phyloP scores from a whole-genome alignment of 768 basidiomycete species.

The Leucosporidium creatinivorum region DNA sequence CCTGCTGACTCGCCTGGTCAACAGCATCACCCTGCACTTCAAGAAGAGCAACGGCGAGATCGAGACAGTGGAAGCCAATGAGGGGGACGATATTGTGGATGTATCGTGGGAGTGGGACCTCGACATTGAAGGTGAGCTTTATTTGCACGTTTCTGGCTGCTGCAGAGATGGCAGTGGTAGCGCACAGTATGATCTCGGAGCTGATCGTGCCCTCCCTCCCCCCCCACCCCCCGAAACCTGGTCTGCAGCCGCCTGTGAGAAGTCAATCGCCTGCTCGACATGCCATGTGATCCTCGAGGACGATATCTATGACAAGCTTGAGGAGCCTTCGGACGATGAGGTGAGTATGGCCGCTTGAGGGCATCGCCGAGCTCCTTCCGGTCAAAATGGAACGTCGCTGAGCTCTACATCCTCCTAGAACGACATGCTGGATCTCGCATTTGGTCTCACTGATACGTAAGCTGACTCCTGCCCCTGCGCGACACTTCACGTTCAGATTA shows the following conservation, averaged over 20 bases:
- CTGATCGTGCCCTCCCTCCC: background rate
- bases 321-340: conserved; percentile 94
- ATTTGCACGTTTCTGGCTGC: background rate
- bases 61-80: conserved; percentile 85
- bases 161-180: background rate
- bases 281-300: conserved; percentile 84
- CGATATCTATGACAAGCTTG: conserved; percentile 74
- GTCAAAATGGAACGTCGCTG: background rate
- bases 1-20: background rate
- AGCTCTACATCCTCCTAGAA: background rate
- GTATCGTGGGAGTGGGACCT: conserved; percentile 93
- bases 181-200: background rate
- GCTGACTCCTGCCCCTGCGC: conserved; percentile 13
- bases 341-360: background rate
- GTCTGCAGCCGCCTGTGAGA: background rate
- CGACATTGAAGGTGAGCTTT: conserved; percentile 74
- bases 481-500: too few relatives aligned
- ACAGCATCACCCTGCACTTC: conserved; percentile 81
- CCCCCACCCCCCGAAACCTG: background rate
- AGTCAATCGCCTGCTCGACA: conserved; percentile 88
- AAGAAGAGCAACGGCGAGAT: conserved; percentile 73
- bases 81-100: conserved; percentile 84
- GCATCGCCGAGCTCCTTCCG: background rate
- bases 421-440: conserved; percentile 93
- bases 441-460: conserved; percentile 87